phyloP scores from a whole-genome alignment of 2,329 filamentous ascomycete species.

The Parastagonospora avenae region DNA sequence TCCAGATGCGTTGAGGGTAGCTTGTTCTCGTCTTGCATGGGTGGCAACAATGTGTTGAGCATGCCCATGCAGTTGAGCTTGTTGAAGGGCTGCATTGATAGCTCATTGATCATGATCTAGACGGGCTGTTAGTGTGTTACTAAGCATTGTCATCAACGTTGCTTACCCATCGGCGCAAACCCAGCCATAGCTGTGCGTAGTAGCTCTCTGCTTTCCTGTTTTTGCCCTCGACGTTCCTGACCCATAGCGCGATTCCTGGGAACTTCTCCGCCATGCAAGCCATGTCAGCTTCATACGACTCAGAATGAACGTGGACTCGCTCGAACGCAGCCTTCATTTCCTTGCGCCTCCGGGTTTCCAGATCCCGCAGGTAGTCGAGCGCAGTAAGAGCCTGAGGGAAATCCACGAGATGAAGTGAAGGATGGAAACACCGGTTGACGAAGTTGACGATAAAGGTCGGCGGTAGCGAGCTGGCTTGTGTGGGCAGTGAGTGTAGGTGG shows the following conservation, averaged over 20 bases:
- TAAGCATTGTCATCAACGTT: background rate
- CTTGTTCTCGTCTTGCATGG: conserved; percentile 48
- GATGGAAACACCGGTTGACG: conserved; percentile 63
- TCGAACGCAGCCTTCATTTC: conserved; percentile 62
- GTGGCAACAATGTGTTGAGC: conserved; percentile 70
- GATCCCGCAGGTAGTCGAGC: conserved; percentile 68
- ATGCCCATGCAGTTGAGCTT: conserved; percentile 70
- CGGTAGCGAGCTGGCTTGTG: conserved; percentile 66
- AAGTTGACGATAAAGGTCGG: conserved; percentile 68
- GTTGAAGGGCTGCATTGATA: conserved; percentile 66
- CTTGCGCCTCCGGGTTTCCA: conserved; percentile 64
- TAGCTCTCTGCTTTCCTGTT: conserved; percentile 43
- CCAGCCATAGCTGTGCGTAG: conserved; percentile 67
- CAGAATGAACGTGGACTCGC: conserved; percentile 58
- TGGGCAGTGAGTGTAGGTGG: conserved; percentile 63
- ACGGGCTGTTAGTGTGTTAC: conserved; percentile 4
- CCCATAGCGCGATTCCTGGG: conserved; percentile 62
- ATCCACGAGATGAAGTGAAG: conserved; percentile 63
- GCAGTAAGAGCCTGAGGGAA: conserved; percentile 69
- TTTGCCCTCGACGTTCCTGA: conserved; percentile 55
- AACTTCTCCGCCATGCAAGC: conserved; percentile 57
- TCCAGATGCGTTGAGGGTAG: conserved; percentile 59
- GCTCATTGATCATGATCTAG: conserved; percentile 68
- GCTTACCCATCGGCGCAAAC: conserved; percentile 67
- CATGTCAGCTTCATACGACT: conserved; percentile 53